Evolutionary conservation across 2,329 filamentous ascomycete species (phyloP).

Genomic region (Nothophoma quercina): DNA sequence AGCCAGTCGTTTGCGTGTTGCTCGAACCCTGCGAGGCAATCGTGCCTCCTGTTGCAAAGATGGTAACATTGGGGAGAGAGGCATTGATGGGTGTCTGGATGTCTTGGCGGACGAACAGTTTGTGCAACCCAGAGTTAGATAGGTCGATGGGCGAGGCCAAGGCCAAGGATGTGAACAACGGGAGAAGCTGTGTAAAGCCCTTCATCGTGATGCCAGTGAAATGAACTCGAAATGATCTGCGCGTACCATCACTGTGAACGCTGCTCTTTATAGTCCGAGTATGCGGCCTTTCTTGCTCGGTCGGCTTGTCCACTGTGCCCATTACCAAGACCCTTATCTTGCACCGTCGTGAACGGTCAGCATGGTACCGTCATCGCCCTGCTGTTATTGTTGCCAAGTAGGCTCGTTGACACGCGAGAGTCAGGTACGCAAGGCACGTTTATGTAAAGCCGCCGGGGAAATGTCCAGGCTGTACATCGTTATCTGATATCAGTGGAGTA

Average conservation of each 20-base stretch:
- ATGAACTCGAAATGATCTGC: background rate
- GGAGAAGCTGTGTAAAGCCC: constrained; percentile 25
- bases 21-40: constrained; percentile 63
- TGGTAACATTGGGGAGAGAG: constrained; percentile 64
- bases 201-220: constrained; percentile 29
- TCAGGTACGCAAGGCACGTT: constrained; percentile 3
- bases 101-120: constrained; percentile 40
- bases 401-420: constrained; percentile 4
- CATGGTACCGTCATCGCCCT: constrained; percentile 11
- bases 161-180: constrained; percentile 28
- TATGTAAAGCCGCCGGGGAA: constrained; percentile 17
- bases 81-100: constrained; percentile 50
- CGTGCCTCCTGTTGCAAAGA: constrained; percentile 66
- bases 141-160: constrained; percentile 34
- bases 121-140: constrained; percentile 22
- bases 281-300: background rate
- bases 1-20: constrained; percentile 62
- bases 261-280: constrained; percentile 9
- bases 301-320: background rate
- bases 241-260: background rate
- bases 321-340: constrained; percentile 18
- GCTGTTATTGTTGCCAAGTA: constrained; percentile 4
- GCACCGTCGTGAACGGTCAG: background rate
- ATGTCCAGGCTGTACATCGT: constrained; percentile 4
- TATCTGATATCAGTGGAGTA: constrained; percentile 21